phyloP scores from a whole-genome alignment of 2,329 filamentous ascomycete species.

The Neofusicoccum kwambonambiense region DNA sequence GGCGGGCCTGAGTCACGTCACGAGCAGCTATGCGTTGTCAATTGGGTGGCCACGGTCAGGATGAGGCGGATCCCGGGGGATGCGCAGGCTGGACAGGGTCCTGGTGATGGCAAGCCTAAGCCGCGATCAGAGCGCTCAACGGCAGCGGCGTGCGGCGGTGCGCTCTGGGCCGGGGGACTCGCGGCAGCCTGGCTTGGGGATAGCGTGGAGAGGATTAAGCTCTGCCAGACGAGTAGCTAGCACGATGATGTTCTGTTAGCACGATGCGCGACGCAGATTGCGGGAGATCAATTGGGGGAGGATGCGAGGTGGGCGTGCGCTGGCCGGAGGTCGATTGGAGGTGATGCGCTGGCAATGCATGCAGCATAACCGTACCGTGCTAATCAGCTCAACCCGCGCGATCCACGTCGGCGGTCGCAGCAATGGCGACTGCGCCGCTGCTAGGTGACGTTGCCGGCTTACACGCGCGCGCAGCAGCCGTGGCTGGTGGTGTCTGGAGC shows the following conservation, averaged over 20 bases:
- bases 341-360: slow-evolving; percentile 46
- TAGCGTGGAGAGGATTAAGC: slow-evolving; percentile 30
- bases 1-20: slow-evolving; percentile 36
- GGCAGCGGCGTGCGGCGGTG: slow-evolving; percentile 5
- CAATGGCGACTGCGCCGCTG: slow-evolving; percentile 5
- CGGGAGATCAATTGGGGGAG: slow-evolving; percentile 14
- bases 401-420: slow-evolving; percentile 13
- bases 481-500: slow-evolving; percentile 9
- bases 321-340: slow-evolving; percentile 41
- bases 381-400: slow-evolving; percentile 4
- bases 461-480: slow-evolving; percentile 10
- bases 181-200: slow-evolving; percentile 20
- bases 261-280: slow-evolving; percentile 11
- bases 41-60: slow-evolving; percentile 37
- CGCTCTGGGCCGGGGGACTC: slow-evolving; percentile 5
- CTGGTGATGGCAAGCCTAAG: slow-evolving; percentile 20
- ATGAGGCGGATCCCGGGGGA: slow-evolving; percentile 34
- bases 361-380: slow-evolving; percentile 16
- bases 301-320: slow-evolving; percentile 20
- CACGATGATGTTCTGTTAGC: slow-evolving; percentile 14
- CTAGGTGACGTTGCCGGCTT: slow-evolving; percentile 10
- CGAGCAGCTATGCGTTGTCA: slow-evolving; percentile 42
- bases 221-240: slow-evolving; percentile 34
- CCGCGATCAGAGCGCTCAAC: slow-evolving; percentile 4
- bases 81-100: slow-evolving; percentile 31